Percentiles rank a stretch among this genome's conserved stretches.
These are phyloP conservation scores for Tylopilus microsporus DNA, from an alignment of 1,284 basidiomycete species.

Conservation along the genomic window DNA sequence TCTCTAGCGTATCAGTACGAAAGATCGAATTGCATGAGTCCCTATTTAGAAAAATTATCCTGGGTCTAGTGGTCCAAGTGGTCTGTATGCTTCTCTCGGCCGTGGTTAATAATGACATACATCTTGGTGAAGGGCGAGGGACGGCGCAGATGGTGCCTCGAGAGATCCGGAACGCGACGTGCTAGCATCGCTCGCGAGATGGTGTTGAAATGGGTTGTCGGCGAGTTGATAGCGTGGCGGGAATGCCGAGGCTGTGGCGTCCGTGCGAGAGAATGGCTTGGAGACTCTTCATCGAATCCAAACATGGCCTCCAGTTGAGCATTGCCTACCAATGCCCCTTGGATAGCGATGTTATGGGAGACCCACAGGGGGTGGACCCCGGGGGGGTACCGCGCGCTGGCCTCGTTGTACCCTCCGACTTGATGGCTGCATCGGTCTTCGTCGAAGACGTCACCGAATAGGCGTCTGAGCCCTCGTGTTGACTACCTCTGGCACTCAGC, in stretches of 20 bases:
- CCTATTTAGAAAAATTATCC: slow-evolving; percentile 33
- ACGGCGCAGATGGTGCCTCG: slow-evolving; percentile 42
- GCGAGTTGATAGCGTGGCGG: slow-evolving; percentile 58
- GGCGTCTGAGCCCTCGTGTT: slow-evolving; percentile 70
- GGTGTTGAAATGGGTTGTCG: slow-evolving; percentile 45
- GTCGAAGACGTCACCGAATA: slow-evolving; percentile 76
- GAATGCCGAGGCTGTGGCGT: slow-evolving; percentile 36
- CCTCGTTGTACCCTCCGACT: slow-evolving; percentile 85
- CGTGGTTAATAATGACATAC: slow-evolving; percentile 42
- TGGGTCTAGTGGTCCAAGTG: slow-evolving; percentile 73
- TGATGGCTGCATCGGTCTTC: slow-evolving; percentile 91
- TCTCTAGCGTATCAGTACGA: slow-evolving; percentile 1
- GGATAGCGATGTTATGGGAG: slow-evolving; percentile 46
- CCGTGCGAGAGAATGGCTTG: slow-evolving; percentile 33
- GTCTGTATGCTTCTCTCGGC: slow-evolving; percentile 57
- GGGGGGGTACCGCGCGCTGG: slow-evolving; percentile 62
- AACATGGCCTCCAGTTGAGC: slow-evolving; percentile 85
- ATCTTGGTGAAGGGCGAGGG: slow-evolving; percentile 40
- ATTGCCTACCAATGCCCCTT: slow-evolving; percentile 59
- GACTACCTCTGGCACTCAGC: slow-evolving; percentile 53
- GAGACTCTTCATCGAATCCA: slow-evolving; percentile 66
- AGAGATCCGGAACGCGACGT: slow-evolving; percentile 49
- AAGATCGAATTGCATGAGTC: slow-evolving; percentile 12
- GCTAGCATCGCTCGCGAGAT: slow-evolving; percentile 51
- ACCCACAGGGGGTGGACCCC: slow-evolving; percentile 64